phyloP scores from a whole-genome alignment of 768 basidiomycete species.

The Mycena pura region DNA sequence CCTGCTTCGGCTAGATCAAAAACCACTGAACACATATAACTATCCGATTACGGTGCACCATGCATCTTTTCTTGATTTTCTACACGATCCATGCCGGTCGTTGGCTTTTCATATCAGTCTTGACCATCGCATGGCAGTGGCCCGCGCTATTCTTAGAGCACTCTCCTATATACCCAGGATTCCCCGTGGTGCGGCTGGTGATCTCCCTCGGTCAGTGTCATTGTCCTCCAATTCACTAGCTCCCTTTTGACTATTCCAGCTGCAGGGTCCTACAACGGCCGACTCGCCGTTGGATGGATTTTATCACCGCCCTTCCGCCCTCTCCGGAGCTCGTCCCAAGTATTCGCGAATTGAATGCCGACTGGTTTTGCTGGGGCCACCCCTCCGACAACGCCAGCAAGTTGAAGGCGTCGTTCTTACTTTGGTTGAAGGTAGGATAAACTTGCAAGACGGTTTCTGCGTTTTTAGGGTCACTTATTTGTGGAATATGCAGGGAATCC shows the following conservation, averaged over 20 bases:
- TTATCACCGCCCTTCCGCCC: neutral
- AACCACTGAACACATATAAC: no score
- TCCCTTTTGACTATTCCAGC: no score
- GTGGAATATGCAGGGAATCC: no score
- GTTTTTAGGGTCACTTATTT: no score
- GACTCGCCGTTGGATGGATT: no score
- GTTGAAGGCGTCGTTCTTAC: no score
- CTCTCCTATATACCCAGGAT: neutral
- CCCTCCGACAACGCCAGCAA: no score
- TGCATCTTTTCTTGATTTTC: neutral
- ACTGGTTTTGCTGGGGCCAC: neutral
- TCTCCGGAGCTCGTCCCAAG: neutral
- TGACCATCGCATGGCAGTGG: neutral
- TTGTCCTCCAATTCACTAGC: no score
- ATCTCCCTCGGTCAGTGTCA: no score
- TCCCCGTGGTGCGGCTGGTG: neutral
- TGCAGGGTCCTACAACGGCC: neutral
- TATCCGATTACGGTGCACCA: neutral
- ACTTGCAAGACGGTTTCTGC: no score
- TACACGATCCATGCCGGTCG: neutral
- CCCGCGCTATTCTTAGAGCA: neutral
- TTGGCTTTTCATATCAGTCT: neutral
- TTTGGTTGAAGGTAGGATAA: no score
- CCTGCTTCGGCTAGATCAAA: neutral
- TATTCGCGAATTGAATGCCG: neutral